Base-by-base conservation (phyloP, 352 stramenopile species). In the Globisporangium nodosum region DNA sequence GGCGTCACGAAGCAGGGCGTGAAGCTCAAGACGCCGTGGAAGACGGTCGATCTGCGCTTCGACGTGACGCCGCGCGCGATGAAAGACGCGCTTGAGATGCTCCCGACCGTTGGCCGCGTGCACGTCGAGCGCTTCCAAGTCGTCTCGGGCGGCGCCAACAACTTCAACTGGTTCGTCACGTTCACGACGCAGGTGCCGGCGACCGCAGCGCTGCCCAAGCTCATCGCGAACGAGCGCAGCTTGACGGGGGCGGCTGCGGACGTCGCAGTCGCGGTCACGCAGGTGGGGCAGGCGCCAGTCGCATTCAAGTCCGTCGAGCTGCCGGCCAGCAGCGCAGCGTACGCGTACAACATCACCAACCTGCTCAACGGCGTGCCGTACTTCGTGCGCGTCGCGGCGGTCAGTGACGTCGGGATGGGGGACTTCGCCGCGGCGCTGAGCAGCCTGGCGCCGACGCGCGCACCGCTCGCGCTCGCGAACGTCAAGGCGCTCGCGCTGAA, bases 151-250 rank as follows among this genome's bases (percentile, higher is more conserved):
- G 83, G 74, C 16, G 59, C 69, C 27, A 87, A 86, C 54, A 90
- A 79, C 27, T 98, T 85, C 64, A 70, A 79, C 11, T 98, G 93
- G 92, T 76, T 65, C 16, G 79, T 98, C 35, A 97, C 93, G 12
- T 98, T 98, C 62, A 74, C 68, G 20, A 70, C 63, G 15, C 76
- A 88, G 45, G 72, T 92, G 3, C 80, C 82, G 0, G 52, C 60
- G 31, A 52, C 74, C 6, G 31, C 59, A 0, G 42, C 55, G 2
- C 66, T 89, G n/a, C 78, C 78, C 3, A 52, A 61, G 30, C 67
- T 90, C 2, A 56, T 80, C 15, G 70, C 68, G 0, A 93, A 93
- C 50, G 81, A 90, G 31, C 66, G 61, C 16, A 56, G 68, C 5
- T 45, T 91, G 3, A 60, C 60, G 0, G 71, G 77, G 8, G 58